These are phyloP conservation scores for Apiospora saccharicola DNA, from an alignment of 2,329 filamentous ascomycete species.

Conservation along the genomic window DNA sequence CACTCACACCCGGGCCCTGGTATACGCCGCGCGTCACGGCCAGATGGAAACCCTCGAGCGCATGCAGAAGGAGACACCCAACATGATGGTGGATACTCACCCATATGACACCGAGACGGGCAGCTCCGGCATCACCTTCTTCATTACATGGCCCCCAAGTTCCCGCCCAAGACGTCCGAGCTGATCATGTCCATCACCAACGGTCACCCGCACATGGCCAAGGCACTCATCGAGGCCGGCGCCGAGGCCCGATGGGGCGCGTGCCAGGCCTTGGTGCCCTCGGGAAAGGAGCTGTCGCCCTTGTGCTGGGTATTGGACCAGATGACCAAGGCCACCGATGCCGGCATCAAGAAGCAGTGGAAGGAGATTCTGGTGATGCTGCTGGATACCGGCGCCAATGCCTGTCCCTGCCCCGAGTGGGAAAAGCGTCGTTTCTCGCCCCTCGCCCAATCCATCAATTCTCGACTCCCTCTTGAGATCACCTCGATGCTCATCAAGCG, in stretches of 20 bases:
- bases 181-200: neutral
- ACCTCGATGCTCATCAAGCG: neutral
- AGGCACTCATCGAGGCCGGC: neutral
- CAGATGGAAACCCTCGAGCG: neutral
- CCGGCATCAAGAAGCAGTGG: neutral
- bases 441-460: neutral
- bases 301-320: neutral
- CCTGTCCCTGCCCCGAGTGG: neutral
- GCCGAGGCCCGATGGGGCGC: neutral
- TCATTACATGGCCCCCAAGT: neutral
- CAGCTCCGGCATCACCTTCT: neutral
- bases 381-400: neutral
- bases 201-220: neutral
- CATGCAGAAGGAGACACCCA: neutral
- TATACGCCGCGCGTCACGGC: neutral
- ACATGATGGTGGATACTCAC: neutral
- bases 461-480: neutral
- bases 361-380: neutral
- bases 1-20: neutral
- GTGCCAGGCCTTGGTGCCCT: too few relatives aligned
- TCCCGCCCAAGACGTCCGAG: neutral
- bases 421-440: neutral
- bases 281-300: constrained; percentile 16
- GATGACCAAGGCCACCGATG: neutral
- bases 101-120: neutral